Evolutionary conservation across 805 yeast species (phyloP).

Genomic region (Torulaspora indica): DNA sequence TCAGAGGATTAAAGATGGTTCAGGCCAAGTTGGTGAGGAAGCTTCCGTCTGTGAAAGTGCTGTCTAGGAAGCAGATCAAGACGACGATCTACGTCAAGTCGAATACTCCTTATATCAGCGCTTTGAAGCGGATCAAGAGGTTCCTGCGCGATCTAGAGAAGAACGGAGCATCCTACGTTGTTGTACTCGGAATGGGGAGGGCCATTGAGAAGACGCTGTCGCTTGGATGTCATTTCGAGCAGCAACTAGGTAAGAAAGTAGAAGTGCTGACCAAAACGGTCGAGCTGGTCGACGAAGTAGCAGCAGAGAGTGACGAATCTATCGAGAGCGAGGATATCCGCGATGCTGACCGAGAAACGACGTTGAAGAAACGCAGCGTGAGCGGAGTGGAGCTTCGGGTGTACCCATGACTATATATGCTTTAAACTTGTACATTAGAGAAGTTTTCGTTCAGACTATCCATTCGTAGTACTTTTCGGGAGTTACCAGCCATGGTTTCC

Average conservation of each 20-base stretch:
- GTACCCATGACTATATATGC: slow-evolving; percentile 18
- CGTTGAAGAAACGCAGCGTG: slow-evolving; percentile 36
- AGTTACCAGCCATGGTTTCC: slow-evolving; percentile 24
- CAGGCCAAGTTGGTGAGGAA: slow-evolving; percentile 14
- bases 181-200: slow-evolving; percentile 71
- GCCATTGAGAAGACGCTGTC: slow-evolving; percentile 61
- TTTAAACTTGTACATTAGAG: slow-evolving; percentile 5
- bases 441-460: not conserved
- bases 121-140: slow-evolving; percentile 59
- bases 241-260: slow-evolving; percentile 46
- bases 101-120: slow-evolving; percentile 67
- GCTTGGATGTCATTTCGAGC: slow-evolving; percentile 56
- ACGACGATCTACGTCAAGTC: slow-evolving; percentile 56
- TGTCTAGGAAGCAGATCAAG: slow-evolving; percentile 42
- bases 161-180: slow-evolving; percentile 44
- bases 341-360: slow-evolving; percentile 33
- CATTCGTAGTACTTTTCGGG: slow-evolving; percentile 1
- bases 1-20: slow-evolving; percentile 1
- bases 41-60: slow-evolving; percentile 28
- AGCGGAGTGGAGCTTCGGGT: slow-evolving; percentile 44
- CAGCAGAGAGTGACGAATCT: slow-evolving; percentile 28
- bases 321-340: slow-evolving; percentile 26
- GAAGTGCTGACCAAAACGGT: slow-evolving; percentile 62
- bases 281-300: slow-evolving; percentile 67
- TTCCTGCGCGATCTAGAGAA: slow-evolving; percentile 45